Percentiles rank a stretch among this genome's conserved stretches.
phyloP scores from a whole-genome alignment of 192 early-diverging fungal genomes.

The Jimgerdemannia flammicorona region DNA sequence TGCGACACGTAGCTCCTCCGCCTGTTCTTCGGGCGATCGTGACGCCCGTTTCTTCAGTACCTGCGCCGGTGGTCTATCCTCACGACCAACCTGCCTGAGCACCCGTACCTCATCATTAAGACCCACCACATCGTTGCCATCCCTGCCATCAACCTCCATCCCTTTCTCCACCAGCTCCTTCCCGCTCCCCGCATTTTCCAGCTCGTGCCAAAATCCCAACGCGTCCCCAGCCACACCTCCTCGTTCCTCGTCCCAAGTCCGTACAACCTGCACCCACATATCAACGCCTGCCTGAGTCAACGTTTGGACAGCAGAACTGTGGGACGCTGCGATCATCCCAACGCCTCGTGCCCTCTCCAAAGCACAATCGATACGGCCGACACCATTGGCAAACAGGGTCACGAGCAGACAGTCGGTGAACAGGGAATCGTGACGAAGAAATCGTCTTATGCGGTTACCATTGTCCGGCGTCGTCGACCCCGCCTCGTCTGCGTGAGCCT shows the following conservation, averaged over 20 bases:
- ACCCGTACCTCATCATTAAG: not conserved
- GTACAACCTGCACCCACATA: not conserved
- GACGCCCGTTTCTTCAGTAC: not conserved
- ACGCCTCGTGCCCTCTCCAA: not conserved
- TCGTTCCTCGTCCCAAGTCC: not conserved
- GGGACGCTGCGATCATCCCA: not conserved
- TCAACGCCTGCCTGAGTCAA: not conserved
- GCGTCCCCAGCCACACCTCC: not conserved
- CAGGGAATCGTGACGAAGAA: not conserved
- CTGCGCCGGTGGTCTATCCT: not conserved
- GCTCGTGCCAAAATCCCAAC: not conserved
- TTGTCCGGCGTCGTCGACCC: not conserved
- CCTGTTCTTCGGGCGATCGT: not conserved
- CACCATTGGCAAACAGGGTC: not conserved
- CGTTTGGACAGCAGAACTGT: not conserved
- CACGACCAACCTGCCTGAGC: not conserved
- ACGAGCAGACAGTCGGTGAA: not conserved
- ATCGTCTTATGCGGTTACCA: not conserved
- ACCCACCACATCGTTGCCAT: not conserved
- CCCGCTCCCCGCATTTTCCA: not conserved
- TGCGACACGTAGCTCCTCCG: not conserved
- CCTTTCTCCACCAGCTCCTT: not conserved
- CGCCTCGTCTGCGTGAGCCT: not conserved
- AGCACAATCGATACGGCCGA: not conserved
- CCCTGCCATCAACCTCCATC: not conserved